Base-by-base conservation (phyloP, 441 rosid species). In the Erodium moschatum region DNA sequence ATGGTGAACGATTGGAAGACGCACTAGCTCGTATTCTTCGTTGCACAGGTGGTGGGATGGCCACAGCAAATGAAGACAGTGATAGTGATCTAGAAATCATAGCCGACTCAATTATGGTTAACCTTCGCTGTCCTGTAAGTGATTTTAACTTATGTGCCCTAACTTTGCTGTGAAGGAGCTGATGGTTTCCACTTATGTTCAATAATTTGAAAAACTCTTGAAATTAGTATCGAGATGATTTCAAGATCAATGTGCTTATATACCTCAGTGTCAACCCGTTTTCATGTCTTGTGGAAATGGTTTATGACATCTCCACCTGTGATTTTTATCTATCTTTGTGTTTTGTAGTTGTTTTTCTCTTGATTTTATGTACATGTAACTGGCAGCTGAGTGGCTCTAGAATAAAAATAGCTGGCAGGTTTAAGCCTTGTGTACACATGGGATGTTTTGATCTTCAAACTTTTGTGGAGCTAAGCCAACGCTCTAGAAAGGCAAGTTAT, bases 1-100 rank as follows among this genome's bases (percentile, higher is more conserved):
- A 68, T 20, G 80, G 80, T 58, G 76, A 77, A 64, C 52, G 8
- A 48, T 73, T 77, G 11, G 68, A 77, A 56, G 77, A 73, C 42
- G 77, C 77, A 31, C 64, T 77, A 10, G 64, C 72, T 33, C 80
- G 80, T 67, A 67, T 77, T 56, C 21, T 69, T 44, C 80, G 80
- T 18, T 67, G 80, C 70, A 64, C 74, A 16, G 77, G 77, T 70
- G 80, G 76, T 69, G 79, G 77, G 50, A 56, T 70, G 69, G 72
- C 72, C 16, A 44, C 70, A 29, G 72, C 20, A 63, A 67, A 64
- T 58, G 69, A 70, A 64, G 80, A 77, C 48, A 67, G 74, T 67
- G 80, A 77, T 64, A 77, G 77, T 67, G 80, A 77, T 67, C 46
- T 77, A 62, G 77, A 77, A 77, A 74, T 77, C 35, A 67, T 77